Conservation (phyloP, 176 grass and related monocot genomes). For the Tuctoria greenei region DNA sequence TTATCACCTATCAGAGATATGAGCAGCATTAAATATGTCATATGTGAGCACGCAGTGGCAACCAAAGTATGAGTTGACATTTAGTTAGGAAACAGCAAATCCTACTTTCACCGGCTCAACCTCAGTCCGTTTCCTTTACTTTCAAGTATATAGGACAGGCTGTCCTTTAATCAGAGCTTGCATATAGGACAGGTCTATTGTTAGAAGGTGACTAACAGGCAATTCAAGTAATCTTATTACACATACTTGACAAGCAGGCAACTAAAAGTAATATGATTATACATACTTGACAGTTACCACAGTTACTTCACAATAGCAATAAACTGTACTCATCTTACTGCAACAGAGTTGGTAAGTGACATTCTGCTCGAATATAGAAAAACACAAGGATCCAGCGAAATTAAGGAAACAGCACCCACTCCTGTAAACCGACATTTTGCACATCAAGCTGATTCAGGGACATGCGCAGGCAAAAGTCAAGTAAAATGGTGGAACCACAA, state of each 20-base stretch:
- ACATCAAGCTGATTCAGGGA: background rate
- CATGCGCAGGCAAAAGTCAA: background rate
- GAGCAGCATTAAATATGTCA: background rate
- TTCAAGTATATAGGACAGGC: background rate
- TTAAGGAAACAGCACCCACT: background rate
- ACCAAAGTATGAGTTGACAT: background rate
- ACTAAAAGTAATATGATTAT: background rate
- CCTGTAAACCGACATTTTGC: background rate
- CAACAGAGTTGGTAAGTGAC: background rate
- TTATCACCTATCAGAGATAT: background rate
- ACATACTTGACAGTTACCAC: background rate
- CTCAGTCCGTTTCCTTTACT: background rate
- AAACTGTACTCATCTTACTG: background rate
- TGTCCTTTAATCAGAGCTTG: background rate
- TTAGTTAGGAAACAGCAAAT: background rate
- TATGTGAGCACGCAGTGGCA: background rate
- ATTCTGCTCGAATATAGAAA: background rate
- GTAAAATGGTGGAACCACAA: background rate
- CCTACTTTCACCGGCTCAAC: background rate
- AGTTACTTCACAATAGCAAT: background rate
- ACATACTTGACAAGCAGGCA: no score
- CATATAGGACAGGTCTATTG: background rate
- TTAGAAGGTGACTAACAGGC: background rate
- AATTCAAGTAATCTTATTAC: background rate
- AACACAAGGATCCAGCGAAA: background rate